Evolutionary conservation across 768 basidiomycete species (phyloP).

Genomic region (Tricholoma matsutake): DNA sequence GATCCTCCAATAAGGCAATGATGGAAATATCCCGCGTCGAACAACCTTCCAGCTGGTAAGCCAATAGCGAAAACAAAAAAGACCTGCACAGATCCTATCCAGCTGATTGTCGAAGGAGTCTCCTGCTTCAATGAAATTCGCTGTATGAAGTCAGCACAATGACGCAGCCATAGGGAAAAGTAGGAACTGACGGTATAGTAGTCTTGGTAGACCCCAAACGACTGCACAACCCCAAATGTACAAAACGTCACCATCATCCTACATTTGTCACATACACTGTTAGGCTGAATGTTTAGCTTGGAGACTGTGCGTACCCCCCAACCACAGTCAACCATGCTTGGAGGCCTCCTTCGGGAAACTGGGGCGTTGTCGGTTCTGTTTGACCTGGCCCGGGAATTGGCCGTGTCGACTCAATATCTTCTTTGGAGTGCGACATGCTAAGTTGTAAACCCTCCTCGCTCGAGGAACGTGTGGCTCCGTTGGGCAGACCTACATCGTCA

Average conservation of each 20-base stretch:
- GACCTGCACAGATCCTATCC: constrained; percentile 51
- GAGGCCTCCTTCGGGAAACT: constrained; percentile 44
- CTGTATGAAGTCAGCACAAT: constrained; percentile 16
- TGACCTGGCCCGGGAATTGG: background rate
- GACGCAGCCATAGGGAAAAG: constrained; percentile 2
- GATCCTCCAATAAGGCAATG: constrained; percentile 37
- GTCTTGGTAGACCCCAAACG: constrained; percentile 52
- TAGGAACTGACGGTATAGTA: constrained; percentile 39
- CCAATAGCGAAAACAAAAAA: constrained; percentile 47
- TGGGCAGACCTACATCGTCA: constrained; percentile 5
- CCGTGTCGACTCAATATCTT: constrained; percentile 7
- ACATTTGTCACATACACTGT: background rate
- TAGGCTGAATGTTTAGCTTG: background rate
- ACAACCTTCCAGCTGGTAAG: constrained; percentile 40
- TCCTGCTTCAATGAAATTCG: constrained; percentile 35
- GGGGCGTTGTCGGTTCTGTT: constrained; percentile 5
- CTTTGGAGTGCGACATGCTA: constrained; percentile 9
- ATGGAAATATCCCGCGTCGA: constrained; percentile 50
- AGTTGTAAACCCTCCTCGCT: constrained; percentile 10
- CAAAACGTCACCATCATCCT: constrained; percentile 45
- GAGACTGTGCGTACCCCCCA: constrained; percentile 37
- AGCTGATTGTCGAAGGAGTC: constrained; percentile 41
- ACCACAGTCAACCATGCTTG: constrained; percentile 44
- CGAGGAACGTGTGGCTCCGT: constrained; percentile 4
- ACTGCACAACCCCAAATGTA: constrained; percentile 48